These are phyloP conservation scores for Backusella circina DNA, from an alignment of 192 early-diverging fungal species.

Conservation along the genomic window DNA sequence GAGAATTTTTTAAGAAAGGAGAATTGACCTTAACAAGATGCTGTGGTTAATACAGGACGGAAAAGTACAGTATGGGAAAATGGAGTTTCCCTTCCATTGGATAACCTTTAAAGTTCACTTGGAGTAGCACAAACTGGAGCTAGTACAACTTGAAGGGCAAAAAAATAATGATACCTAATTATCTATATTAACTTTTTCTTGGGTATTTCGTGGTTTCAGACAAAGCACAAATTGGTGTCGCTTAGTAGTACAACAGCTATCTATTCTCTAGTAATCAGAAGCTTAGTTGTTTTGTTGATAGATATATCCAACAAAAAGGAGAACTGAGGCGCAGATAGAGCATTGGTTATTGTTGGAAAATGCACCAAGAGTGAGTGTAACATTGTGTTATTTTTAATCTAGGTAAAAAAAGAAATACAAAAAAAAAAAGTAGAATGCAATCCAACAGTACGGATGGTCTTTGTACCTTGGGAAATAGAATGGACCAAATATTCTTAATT, in stretches of 20 bases:
- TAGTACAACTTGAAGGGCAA: background rate
- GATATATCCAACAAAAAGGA: background rate
- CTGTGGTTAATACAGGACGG: background rate
- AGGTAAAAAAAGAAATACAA: background rate
- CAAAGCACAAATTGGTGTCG: background rate
- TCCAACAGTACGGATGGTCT: background rate
- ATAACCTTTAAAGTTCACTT: background rate
- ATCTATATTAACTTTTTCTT: background rate
- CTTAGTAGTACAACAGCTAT: background rate
- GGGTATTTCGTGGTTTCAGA: background rate
- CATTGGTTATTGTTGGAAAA: background rate
- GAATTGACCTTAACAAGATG: background rate
- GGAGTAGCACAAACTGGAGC: background rate
- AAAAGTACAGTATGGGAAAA: conserved; percentile 1
- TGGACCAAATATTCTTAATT: background rate
- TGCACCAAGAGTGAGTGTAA: background rate
- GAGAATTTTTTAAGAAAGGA: background rate
- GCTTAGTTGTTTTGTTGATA: background rate
- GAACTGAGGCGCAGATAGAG: background rate
- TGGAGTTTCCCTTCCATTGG: background rate
- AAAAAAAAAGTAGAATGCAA: background rate
- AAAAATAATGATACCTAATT: background rate
- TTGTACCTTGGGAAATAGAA: conserved; percentile 4
- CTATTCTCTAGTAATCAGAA: background rate
- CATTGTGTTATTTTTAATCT: background rate